A percentile compares a stretch with the other conserved stretches of the same genome.
Conservation (phyloP, 768 basidiomycete genomes). For the Tulasnella sp. region DNA sequence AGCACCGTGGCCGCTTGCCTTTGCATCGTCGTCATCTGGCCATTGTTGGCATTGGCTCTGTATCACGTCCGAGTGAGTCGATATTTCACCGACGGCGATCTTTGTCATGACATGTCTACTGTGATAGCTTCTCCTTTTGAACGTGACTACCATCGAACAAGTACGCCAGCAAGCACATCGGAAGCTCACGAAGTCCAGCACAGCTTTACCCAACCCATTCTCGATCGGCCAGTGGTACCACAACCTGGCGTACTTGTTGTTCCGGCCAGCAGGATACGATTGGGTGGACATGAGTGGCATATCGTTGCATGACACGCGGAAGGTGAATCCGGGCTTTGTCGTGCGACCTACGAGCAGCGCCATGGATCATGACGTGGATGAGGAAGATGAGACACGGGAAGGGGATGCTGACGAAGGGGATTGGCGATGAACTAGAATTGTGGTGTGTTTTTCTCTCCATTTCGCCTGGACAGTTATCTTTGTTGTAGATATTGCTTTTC, state of each 20-base stretch:
- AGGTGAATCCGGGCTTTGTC: constrained; percentile 21
- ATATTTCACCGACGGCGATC: not conserved
- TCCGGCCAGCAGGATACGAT: constrained; percentile 66
- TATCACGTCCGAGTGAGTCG: constrained; percentile 78
- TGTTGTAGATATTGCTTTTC: not conserved
- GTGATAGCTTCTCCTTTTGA: constrained; percentile 60
- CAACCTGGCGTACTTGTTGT: constrained; percentile 67
- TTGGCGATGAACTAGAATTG: not conserved
- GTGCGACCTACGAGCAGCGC: constrained; percentile 4
- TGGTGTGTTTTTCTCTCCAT: not conserved
- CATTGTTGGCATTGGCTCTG: constrained; percentile 60
- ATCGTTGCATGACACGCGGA: constrained; percentile 60
- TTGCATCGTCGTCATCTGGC: constrained; percentile 66
- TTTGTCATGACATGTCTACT: constrained; percentile 1
- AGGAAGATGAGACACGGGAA: constrained; percentile 23
- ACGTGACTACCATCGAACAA: constrained; percentile 95
- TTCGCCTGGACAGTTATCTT: not conserved
- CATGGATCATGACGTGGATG: constrained; percentile 20
- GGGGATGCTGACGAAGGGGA: constrained; percentile 24
- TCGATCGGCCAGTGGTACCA: constrained; percentile 63
- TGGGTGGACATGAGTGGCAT: constrained; percentile 58
- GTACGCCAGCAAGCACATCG: constrained; percentile 81
- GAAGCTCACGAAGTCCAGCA: constrained; percentile 45
- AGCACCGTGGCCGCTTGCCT: constrained; percentile 73
- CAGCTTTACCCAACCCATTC: constrained; percentile 64